A percentile compares a stretch with the other conserved stretches of the same genome.
phyloP scores from a whole-genome alignment of 1,284 basidiomycete genomes.

The Somion occarium region DNA sequence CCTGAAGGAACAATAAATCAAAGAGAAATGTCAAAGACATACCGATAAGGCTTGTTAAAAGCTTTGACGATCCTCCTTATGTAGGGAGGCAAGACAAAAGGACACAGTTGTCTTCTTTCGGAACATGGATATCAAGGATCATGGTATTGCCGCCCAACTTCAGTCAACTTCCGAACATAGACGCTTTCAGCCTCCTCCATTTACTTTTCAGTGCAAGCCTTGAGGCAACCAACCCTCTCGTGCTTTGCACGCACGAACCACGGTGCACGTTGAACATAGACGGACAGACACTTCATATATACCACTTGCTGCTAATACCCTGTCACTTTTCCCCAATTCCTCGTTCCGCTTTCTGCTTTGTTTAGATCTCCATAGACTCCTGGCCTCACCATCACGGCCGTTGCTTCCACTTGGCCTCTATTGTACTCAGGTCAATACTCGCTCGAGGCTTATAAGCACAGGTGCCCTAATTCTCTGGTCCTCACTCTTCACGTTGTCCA shows the following conservation, averaged over 20 bases:
- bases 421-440: too few relatives aligned
- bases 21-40: background rate
- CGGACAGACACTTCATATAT: background rate
- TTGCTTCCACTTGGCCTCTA: too few relatives aligned
- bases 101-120: background rate
- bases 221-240: background rate
- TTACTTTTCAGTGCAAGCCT: background rate
- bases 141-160: too few relatives aligned
- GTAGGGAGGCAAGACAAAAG: background rate
- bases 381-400: too few relatives aligned
- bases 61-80: too few relatives aligned
- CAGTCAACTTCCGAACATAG: background rate
- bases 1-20: background rate
- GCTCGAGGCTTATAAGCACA: background rate
- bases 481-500: conserved; percentile 6
- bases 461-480: background rate
- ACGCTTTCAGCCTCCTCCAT: background rate
- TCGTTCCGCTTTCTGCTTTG: too few relatives aligned
- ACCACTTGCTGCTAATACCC: background rate
- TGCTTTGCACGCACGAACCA: background rate
- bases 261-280: background rate
- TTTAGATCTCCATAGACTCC: too few relatives aligned
- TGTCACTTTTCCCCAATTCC: too few relatives aligned
- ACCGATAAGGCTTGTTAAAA: too few relatives aligned
- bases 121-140: background rate